Percentiles rank a stretch among this genome's conserved stretches.
phyloP scores from a whole-genome alignment of 768 basidiomycete genomes.

The Suillus luteus region DNA sequence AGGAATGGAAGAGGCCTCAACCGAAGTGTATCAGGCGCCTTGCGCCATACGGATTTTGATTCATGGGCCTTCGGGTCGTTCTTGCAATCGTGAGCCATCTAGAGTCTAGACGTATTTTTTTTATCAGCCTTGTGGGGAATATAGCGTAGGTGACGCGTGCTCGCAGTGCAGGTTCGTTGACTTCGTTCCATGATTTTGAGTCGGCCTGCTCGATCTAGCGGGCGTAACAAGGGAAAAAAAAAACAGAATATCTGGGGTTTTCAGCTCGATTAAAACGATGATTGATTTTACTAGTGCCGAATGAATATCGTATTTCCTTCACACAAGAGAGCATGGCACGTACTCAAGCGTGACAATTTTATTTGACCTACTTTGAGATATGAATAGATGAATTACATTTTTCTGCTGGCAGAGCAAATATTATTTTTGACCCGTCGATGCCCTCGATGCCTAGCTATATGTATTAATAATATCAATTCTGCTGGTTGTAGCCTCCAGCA shows the following conservation, averaged over 20 bases:
- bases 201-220: neutral
- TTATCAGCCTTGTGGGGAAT: neutral
- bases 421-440: too few relatives aligned
- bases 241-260: neutral
- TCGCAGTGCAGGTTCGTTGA: conserved; percentile 1
- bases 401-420: too few relatives aligned
- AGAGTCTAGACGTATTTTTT: neutral
- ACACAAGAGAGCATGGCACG: too few relatives aligned
- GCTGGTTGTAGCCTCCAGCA: too few relatives aligned
- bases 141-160: neutral
- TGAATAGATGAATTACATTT: too few relatives aligned
- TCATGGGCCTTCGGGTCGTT: neutral
- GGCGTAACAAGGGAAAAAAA: neutral
- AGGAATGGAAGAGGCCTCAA: conserved; percentile 27
- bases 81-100: neutral
- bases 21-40: conserved; percentile 23
- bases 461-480: too few relatives aligned
- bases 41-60: conserved; percentile 12
- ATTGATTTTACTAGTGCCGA: conserved; percentile 55
- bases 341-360: too few relatives aligned
- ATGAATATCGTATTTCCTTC: neutral
- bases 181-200: neutral
- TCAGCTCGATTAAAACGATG: conserved; percentile 35
- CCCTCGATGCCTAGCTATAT: too few relatives aligned
- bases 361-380: too few relatives aligned